Evolutionary conservation across 2,329 filamentous ascomycete genomes (phyloP), one percentile per base, ranked within the genome.

Genomic region (Fragosphaeria purpurea): DNA sequence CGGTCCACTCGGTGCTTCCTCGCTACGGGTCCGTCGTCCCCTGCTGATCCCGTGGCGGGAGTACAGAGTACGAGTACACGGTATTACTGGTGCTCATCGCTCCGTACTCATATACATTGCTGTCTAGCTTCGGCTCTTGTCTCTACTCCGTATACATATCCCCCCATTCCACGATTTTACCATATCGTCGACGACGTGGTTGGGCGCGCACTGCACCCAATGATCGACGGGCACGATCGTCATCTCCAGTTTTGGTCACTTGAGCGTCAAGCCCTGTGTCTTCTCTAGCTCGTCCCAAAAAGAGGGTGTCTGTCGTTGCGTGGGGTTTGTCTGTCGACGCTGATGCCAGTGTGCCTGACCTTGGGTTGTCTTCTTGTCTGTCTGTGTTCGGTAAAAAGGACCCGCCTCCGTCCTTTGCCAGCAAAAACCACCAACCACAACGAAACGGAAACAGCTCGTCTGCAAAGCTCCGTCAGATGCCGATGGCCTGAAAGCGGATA

Each of bases 101-200:
- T 22, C 22, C 22, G 22, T 22, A 22, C 22, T 22, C 22, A 3
- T 22, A 3, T 22, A 22, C 22, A 22, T 22, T 22, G 22, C 22
- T 22, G 22, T 22, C 22, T 3, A 22, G 22, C 22, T 22, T 22
- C 22, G 22, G 22, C 22, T 3, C 22, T 22, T 22, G 22, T 22
- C 22, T 22, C n/a, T n/a, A n/a, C n/a, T n/a, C 22, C 22, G 22
- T 22, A 22, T 22, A 22, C 3, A 2, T 22, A 2, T 3, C 22
- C 3, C 22, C 22, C 22, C 22, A 22, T 22, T 22, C 22, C 22
- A 22, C 3, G 2, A 22, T 22, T 22, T 22, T 3, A 22, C 22
- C 22, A 22, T 22, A 22, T 22, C 22, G 22, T 22, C 22, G 52
- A 54, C 65, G 63, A 69, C 66, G 66, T 70, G 67, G 67, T 65